These are phyloP conservation scores for Apiospora marii DNA, from an alignment of 2,329 filamentous ascomycete genomes.

Conservation along the genomic window DNA sequence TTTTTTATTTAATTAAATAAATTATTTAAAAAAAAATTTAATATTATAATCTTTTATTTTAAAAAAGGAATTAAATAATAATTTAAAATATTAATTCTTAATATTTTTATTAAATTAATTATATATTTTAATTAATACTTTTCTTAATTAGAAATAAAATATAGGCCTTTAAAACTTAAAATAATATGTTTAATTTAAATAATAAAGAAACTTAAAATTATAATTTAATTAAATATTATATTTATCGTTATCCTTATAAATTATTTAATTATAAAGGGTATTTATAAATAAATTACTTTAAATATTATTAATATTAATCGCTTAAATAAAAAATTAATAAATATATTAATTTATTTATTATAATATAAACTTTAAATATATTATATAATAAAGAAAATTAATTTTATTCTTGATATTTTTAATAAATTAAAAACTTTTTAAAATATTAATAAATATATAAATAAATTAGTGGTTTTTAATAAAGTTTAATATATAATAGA, in stretches of 20 bases:
- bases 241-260: background rate
- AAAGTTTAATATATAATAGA: background rate
- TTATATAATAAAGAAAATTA: background rate
- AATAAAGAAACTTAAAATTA: background rate
- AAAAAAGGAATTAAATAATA: background rate
- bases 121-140: background rate
- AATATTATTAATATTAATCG: background rate
- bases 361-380: background rate
- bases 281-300: constrained; percentile 16
- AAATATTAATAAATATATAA: background rate
- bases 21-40: background rate
- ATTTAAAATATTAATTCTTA: too few relatives aligned
- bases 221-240: background rate
- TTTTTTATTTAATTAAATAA: background rate
- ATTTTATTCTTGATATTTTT: constrained; percentile 10
- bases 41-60: background rate
- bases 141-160: background rate
- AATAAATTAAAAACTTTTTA: background rate
- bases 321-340: background rate
- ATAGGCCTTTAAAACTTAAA: background rate
- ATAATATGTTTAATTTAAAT: background rate
- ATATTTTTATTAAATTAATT: background rate
- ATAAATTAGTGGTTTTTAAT: background rate
- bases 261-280: background rate
- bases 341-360: background rate